Evolutionary conservation across 2,329 filamentous ascomycete genomes (phyloP).

Genomic region (Colletotrichum godetiae): DNA sequence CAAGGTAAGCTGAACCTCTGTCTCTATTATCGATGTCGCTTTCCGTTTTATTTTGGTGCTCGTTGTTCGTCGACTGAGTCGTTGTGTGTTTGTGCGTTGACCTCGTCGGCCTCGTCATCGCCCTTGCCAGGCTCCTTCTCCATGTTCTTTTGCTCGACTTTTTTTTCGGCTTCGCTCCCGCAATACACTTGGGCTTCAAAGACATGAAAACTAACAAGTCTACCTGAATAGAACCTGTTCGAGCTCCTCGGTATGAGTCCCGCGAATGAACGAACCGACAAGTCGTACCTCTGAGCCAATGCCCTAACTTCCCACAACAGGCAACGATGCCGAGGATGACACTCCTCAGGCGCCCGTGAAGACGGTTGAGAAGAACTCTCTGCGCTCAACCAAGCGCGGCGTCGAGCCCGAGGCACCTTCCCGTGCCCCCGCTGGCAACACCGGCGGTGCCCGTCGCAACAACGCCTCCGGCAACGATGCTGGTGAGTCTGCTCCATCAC

Average conservation of each 20-base stretch:
- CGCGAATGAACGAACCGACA: slow-evolving; percentile 39
- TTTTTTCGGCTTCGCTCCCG: background rate
- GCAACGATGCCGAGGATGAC: slow-evolving; percentile 75
- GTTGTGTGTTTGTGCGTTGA: slow-evolving; percentile 14
- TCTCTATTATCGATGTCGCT: slow-evolving; percentile 1
- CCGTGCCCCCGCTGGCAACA: slow-evolving; percentile 53
- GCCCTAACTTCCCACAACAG: slow-evolving; percentile 49
- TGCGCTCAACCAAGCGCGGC: slow-evolving; percentile 86
- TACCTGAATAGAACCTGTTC: slow-evolving; percentile 82
- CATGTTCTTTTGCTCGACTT: background rate
- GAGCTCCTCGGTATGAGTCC: slow-evolving; percentile 90
- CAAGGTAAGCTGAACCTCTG: slow-evolving; percentile 33
- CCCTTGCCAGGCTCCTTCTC: background rate
- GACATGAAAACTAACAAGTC: slow-evolving; percentile 11
- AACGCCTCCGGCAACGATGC: slow-evolving; percentile 82
- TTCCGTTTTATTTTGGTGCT: slow-evolving; percentile 8
- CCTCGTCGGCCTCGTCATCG: background rate
- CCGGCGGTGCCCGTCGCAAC: slow-evolving; percentile 62
- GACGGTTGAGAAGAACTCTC: slow-evolving; percentile 85
- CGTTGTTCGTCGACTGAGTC: slow-evolving; percentile 1
- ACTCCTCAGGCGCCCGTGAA: slow-evolving; percentile 84
- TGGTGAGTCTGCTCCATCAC: slow-evolving; percentile 70
- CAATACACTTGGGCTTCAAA: background rate
- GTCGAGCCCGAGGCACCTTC: slow-evolving; percentile 78
- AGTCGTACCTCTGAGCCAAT: slow-evolving; percentile 34